phyloP scores from a whole-genome alignment of 225 moss, liverwort and hornwort species.

The Pleurozium schreberi region DNA sequence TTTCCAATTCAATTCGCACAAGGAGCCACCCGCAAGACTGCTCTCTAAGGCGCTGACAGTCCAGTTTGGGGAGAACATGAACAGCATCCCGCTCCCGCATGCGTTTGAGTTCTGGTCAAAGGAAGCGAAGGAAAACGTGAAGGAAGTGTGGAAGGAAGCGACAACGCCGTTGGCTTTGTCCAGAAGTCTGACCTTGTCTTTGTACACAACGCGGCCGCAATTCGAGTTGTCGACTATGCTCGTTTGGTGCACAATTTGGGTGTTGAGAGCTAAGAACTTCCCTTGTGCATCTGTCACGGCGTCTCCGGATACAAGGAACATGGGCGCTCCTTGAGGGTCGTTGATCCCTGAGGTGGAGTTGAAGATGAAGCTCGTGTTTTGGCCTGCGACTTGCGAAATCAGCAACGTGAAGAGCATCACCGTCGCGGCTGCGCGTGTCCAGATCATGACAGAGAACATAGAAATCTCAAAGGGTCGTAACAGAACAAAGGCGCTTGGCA shows the following conservation, averaged over 20 bases:
- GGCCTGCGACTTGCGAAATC: neutral
- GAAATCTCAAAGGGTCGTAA: neutral
- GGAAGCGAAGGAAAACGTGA: neutral
- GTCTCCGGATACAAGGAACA: neutral
- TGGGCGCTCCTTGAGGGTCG: neutral
- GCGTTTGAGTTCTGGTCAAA: neutral
- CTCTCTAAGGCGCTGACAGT: neutral
- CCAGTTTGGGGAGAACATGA: neutral
- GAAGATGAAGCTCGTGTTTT: neutral
- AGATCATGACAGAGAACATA: neutral
- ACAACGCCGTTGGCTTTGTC: neutral
- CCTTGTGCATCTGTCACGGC: neutral
- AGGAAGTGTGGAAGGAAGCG: neutral
- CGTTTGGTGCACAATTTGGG: rapidly evolving
- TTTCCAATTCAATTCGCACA: neutral
- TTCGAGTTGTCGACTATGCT: no score
- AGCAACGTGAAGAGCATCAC: neutral
- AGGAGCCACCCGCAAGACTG: neutral
- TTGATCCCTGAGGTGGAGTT: neutral
- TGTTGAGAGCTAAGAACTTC: neutral
- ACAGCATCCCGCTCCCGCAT: neutral
- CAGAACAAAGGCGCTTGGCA: neutral
- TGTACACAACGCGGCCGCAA: neutral
- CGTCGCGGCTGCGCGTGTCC: neutral
- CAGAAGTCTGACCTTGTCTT: neutral